phyloP scores from a whole-genome alignment of 768 basidiomycete species.

The Naematelia aurantialba region DNA sequence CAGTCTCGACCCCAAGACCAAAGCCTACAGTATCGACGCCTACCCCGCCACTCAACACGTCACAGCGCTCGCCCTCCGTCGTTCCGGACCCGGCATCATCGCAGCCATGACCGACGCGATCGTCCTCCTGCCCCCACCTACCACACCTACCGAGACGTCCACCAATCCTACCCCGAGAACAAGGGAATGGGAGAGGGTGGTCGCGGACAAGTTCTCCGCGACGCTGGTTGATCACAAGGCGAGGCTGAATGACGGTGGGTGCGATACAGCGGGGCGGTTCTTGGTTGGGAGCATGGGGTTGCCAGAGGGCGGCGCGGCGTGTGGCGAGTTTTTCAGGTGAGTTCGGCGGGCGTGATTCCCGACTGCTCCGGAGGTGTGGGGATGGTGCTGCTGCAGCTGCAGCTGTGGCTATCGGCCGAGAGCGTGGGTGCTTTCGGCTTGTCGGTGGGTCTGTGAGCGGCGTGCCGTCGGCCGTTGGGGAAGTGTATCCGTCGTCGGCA shows the following conservation, averaged over 20 bases:
- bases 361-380: too few species aligned
- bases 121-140: constrained; percentile 33
- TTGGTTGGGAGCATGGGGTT: constrained; percentile 37
- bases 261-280: constrained; percentile 39
- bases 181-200: too few species aligned
- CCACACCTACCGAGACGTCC: constrained; percentile 18
- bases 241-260: constrained; percentile 47
- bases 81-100: constrained; percentile 26
- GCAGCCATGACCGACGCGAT: constrained; percentile 32
- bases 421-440: too few species aligned
- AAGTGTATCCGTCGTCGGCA: too few species aligned
- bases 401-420: too few species aligned
- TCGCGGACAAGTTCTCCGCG: too few species aligned
- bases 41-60: constrained; percentile 35
- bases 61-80: constrained; percentile 26
- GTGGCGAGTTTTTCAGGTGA: constrained; percentile 31
- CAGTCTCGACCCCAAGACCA: constrained; percentile 37
- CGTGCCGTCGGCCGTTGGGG: too few species aligned
- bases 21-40: constrained; percentile 34
- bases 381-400: too few species aligned
- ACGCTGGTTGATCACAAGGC: constrained; percentile 14
- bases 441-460: too few species aligned
- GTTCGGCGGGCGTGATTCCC: too few species aligned
- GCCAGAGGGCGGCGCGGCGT: constrained; percentile 12
- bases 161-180: constrained; percentile 15